Evolutionary conservation across 1,284 basidiomycete species (phyloP).

Genomic region (Ustilago cynodontis): DNA sequence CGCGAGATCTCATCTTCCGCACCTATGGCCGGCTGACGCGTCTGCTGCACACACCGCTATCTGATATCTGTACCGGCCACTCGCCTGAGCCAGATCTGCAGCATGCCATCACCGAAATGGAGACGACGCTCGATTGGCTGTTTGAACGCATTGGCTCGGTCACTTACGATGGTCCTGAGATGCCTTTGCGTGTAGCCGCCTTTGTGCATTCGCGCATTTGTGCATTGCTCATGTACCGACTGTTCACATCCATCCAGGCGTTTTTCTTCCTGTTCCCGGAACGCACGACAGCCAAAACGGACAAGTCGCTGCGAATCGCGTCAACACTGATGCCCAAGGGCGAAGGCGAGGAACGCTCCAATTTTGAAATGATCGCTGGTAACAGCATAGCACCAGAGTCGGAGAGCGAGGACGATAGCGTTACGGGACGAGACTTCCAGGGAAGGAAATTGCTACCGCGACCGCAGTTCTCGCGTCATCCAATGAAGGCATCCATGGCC

Average conservation of each 20-base stretch:
- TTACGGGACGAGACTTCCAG: conserved; percentile 40
- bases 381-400: conserved; percentile 29
- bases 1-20: conserved; percentile 49
- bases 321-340: conserved; percentile 50
- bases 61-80: conserved; percentile 50
- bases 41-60: conserved; percentile 56
- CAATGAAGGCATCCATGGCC: conserved; percentile 53
- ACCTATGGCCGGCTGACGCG: conserved; percentile 52
- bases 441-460: conserved; percentile 40
- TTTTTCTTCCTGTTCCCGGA: conserved; percentile 53
- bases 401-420: conserved; percentile 46
- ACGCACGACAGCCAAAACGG: conserved; percentile 34
- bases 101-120: conserved; percentile 55
- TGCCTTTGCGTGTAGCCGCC: conserved; percentile 50
- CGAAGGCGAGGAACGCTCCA: conserved; percentile 45
- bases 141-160: conserved; percentile 42
- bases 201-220: conserved; percentile 51
- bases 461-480: conserved; percentile 49
- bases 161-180: conserved; percentile 49
- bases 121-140: conserved; percentile 49
- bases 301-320: conserved; percentile 51
- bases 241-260: conserved; percentile 49
- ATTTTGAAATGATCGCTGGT: conserved; percentile 53
- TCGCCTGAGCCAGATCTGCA: conserved; percentile 60
- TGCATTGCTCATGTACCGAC: conserved; percentile 50